Conservation (phyloP, 306 rosid species). For the Malus asiatica region DNA sequence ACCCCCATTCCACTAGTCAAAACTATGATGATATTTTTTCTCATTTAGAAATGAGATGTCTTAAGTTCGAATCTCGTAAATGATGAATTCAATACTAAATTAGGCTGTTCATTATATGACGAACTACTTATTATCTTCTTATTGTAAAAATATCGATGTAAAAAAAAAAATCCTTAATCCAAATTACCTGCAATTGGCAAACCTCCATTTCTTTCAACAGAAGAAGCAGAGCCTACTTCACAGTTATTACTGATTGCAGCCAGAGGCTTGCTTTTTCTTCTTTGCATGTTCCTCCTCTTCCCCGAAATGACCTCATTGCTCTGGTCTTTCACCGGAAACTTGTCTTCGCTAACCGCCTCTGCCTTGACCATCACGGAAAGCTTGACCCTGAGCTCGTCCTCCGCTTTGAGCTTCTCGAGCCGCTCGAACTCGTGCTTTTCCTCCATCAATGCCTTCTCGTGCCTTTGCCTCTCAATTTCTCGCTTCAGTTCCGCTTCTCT, state of each 20-base stretch:
- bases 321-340: not conserved
- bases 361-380: not conserved
- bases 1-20: not conserved
- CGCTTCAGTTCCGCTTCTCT: slow-evolving; percentile 9
- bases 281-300: too few relatives aligned
- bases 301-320: not conserved
- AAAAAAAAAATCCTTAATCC: not conserved
- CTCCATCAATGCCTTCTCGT: not conserved
- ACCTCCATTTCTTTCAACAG: too few relatives aligned
- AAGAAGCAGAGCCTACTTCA: not conserved
- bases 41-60: accelerated
- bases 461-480: not conserved
- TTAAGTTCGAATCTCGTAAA: too few relatives aligned
- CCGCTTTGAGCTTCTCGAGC: not conserved
- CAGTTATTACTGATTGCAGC: too few relatives aligned
- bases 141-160: not conserved
- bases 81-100: accelerated
- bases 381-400: not conserved
- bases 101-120: too few relatives aligned
- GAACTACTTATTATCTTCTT: too few relatives aligned
- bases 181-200: not conserved
- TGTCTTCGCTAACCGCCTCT: not conserved
- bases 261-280: too few relatives aligned
- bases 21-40: too few relatives aligned
- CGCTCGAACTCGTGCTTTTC: not conserved